Evolutionary conservation across 306 rosid genomes (phyloP), one percentile per base, ranked within the genome.

Genomic region (Malus orientalis): DNA sequence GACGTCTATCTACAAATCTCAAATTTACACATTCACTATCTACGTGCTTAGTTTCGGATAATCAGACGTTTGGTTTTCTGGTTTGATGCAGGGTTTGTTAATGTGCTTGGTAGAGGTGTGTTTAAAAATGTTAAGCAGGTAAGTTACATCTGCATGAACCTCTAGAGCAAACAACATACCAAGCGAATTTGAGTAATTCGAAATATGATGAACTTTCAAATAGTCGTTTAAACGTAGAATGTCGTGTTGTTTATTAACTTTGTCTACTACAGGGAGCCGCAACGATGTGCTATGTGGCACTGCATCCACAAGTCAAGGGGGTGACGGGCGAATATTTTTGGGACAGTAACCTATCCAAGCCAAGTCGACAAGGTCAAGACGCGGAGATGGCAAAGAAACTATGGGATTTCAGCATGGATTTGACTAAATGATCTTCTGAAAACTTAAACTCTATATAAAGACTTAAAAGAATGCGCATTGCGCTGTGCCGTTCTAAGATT

Each of bases 211-310:
- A 30, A 63, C 15, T 36, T 16, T 63, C 42, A 30, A 30, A 63
- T 30, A 29, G 23, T 63, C 55, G 6, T 49, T 49, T 6, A 49
- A 14, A 63, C 8, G 68, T 6, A 64, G 18, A 32, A 64, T 15
- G 4, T 9, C n/a, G 10, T 60, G 65, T 32, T 64, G 29, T 45
- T 12, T 15, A 15, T 36, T 36, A 13, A 36, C 67, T 72, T 13
- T 65, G 59, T 36, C 74, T 64, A 63, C 66, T 81, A 15, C 40
- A 94, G 97, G 98, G 97, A 74, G 95, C 97, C 59, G 94, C 98
- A 58, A 94, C 98, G 80, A 87, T 89, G 15, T 91, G 97, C 80
- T 91, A 94, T 75, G 88, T 86, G 67, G 95, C 98, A 61, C 74
- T 94, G 82, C 83, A 91, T 57, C 95, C 92, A 23, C 82, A 90